Evolutionary conservation across 345 rosid species (phyloP), one percentile per base, ranked within the genome.

Genomic region (Theobroma cacao): DNA sequence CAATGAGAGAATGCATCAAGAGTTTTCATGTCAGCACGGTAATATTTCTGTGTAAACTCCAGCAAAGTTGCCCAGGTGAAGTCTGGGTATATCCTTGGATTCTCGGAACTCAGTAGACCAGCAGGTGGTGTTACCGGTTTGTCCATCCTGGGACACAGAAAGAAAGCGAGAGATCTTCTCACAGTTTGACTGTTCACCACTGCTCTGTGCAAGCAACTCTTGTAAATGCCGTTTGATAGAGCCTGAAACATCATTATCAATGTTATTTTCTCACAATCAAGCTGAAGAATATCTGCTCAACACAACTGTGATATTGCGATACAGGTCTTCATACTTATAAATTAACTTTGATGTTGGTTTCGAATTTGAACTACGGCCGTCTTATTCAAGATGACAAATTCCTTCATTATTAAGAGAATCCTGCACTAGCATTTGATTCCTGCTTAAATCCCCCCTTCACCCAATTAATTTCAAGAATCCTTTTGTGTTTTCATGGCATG

Each of bases 161-260:
- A 91, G 83, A 91, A 91, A 18, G 90, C 94, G 3, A 91, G 80
- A 0, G 94, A 91, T 78, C 82, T 89, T 75, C 94, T 88, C 30
- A 73, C 84, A 0, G 70, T 79, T 50, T 62, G 56, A 22, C 68
- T 84, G 75, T 89, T 91, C 73, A 91, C 94, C 55, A 86, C 94
- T 2, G 90, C 94, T 64, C 90, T 84, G 77, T 91, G 94, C 84
- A 91, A 60, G 82, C 94, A 91, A 45, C 94, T 91, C 85, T 85
- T 89, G 87, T 82, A 91, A 43, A 78, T 73, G 1, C 91, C 90
- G 70, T 91, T 91, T 6, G 92, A 82, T 26, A 91, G 78, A 60
- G 94, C 94, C 94, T 91, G 77, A 15, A 48, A 40, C 5, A 69
- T 1, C 13, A 41, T 3, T 34, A 7, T 20, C 26, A 22, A 20